Evolutionary conservation across 345 rosid species (phyloP).

Genomic region (Cardamine resedifolia): DNA sequence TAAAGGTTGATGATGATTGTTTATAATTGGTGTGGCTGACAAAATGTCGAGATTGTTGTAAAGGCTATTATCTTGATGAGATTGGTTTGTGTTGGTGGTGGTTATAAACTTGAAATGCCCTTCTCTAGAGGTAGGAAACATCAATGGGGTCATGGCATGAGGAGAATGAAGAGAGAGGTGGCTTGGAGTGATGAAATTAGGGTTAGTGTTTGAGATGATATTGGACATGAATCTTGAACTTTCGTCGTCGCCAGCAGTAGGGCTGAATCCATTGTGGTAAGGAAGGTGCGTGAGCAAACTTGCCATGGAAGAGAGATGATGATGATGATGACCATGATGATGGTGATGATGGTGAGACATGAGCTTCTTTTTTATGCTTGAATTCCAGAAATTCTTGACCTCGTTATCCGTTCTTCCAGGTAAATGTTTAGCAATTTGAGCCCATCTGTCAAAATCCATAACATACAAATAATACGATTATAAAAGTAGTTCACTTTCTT

Average conservation of each 20-base stretch:
- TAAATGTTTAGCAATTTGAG: conserved; percentile 82
- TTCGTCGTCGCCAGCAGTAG: conserved; percentile 41
- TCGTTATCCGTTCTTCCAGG: conserved; percentile 96
- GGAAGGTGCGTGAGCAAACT: conserved; percentile 38
- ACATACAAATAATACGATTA: background rate
- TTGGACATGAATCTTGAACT: conserved; percentile 37
- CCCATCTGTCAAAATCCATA: conserved; percentile 60
- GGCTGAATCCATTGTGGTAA: conserved; percentile 36
- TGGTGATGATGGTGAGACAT: conserved; percentile 49
- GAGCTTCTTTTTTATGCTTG: conserved; percentile 85
- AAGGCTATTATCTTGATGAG: conserved; percentile 26
- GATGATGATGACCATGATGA: conserved; percentile 36
- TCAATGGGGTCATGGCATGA: conserved; percentile 30
- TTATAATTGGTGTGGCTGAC: conserved; percentile 11
- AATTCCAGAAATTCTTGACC: conserved; percentile 95
- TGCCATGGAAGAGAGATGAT: conserved; percentile 44
- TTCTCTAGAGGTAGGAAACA: conserved; percentile 53
- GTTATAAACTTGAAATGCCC: conserved; percentile 43
- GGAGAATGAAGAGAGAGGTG: conserved; percentile 43
- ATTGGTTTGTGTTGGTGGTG: conserved; percentile 23
- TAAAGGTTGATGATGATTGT: conserved; percentile 17
- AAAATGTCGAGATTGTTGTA: conserved; percentile 27
- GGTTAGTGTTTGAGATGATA: conserved; percentile 55
- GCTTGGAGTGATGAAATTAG: conserved; percentile 45
- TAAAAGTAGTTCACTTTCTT: background rate